Evolutionary conservation across 257 asterid genomes (phyloP), one percentile per base, ranked within the genome.

Genomic region (Nicotiana benthamiana): DNA sequence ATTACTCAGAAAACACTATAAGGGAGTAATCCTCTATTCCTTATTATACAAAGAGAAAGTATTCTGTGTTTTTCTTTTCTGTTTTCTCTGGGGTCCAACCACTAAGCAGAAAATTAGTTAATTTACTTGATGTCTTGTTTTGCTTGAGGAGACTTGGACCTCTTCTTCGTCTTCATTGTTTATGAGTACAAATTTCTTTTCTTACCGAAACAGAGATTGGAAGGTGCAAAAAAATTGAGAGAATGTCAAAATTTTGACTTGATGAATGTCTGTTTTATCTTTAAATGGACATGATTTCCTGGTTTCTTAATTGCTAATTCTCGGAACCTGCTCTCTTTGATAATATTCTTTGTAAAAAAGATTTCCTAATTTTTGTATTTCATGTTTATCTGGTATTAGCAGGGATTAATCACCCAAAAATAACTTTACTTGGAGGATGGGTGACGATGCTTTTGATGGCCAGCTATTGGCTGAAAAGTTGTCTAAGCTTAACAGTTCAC

Each of bases 401-500:
- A 74, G 78, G 59, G 46, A 28, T 64, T 13, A 13, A 64, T 6
- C 30, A 16, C 74, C 46, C 74, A 64, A 63, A 7, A 32, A 27
- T 15, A 40, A 64, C 74, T 28, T 64, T 16, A 64, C 24, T 17
- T 6, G 74, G 70, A 86, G 75, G 85, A 95, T 95, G 99, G 90
- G 89, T 82, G 94, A 92, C 13, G 95, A 89, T 51, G 79, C 84
- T 81, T 92, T 93, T 77, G 83, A 83, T 83, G 95, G 90, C 90
- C 87, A 86, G 43, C 24, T 59, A 75, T 86, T 95, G 90, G 86
- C 93, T 32, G 97, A 93, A 85, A 95, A 95, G 86, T 87, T 95
- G 85, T 84, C 92, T 65, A 95, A 95, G 85, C 98, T 95, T 83
- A 95, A 95, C 89, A 91, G 93, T 87, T 93, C 99, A 75, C 97